phyloP scores from a whole-genome alignment of 768 basidiomycete species.

The Pisolithus marmoratus region DNA sequence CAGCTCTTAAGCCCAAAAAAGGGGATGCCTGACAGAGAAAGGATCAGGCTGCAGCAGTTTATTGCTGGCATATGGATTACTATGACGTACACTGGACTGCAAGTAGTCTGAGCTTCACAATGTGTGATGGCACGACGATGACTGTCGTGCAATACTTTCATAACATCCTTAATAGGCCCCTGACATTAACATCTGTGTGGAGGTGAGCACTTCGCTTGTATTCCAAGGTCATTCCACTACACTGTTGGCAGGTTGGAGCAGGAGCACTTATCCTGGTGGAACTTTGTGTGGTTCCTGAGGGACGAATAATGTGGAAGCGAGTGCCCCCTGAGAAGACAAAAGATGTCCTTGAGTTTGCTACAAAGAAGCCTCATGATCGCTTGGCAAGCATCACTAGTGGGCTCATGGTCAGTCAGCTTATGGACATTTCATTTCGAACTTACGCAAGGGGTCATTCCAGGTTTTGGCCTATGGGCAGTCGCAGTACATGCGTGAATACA shows the following conservation, averaged over 20 bases:
- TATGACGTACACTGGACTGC: slow-evolving; percentile 42
- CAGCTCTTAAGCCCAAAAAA: slow-evolving; percentile 37
- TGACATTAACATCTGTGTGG: slow-evolving; percentile 58
- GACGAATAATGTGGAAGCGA: slow-evolving; percentile 70
- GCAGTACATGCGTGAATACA: slow-evolving; percentile 69
- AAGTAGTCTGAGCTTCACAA: slow-evolving; percentile 44
- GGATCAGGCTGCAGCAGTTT: no score
- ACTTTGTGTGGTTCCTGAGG: slow-evolving; percentile 52
- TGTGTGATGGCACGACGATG: slow-evolving; percentile 49
- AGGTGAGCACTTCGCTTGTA: slow-evolving; percentile 39
- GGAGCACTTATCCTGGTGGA: slow-evolving; percentile 67
- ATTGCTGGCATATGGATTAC: slow-evolving; percentile 45
- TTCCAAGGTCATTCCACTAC: slow-evolving; percentile 6
- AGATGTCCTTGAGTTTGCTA: slow-evolving; percentile 60
- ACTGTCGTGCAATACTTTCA: slow-evolving; percentile 62
- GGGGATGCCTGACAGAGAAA: no score
- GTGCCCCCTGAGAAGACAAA: slow-evolving; percentile 63
- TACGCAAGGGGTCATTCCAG: slow-evolving; percentile 24
- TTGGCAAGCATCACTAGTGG: slow-evolving; percentile 51
- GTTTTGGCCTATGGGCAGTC: slow-evolving; percentile 67
- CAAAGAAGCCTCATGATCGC: slow-evolving; percentile 54
- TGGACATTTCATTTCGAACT: no score
- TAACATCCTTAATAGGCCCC: slow-evolving; percentile 42
- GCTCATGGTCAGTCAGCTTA: slow-evolving; percentile 41
- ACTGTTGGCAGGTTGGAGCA: slow-evolving; percentile 42